Evolutionary conservation across 2,329 filamentous ascomycete genomes (phyloP).

Genomic region (Fonsecaea nubica): DNA sequence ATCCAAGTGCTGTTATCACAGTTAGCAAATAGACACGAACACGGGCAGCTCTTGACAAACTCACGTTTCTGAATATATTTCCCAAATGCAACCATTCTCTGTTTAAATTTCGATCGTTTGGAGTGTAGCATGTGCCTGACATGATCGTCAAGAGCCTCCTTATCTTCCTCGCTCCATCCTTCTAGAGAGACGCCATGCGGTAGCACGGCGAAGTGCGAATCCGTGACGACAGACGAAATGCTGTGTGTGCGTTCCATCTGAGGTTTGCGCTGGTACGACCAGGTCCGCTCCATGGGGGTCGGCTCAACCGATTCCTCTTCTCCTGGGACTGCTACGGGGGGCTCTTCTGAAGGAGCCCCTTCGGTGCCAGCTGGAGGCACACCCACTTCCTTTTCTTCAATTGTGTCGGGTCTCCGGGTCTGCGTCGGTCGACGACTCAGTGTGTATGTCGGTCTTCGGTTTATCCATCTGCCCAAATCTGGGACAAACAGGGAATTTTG

Average conservation of each 20-base stretch:
- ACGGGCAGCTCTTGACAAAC: conserved; percentile 41
- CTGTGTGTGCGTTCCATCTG: conserved; percentile 54
- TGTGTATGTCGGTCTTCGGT: conserved; percentile 79
- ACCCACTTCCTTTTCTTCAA: conserved; percentile 47
- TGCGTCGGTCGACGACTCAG: conserved; percentile 26
- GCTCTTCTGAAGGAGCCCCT: conserved; percentile 43
- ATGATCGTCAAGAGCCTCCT: conserved; percentile 79
- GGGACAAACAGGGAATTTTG: conserved; percentile 89
- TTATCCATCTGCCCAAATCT: conserved; percentile 75
- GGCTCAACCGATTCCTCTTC: conserved; percentile 17
- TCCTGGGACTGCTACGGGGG: conserved; percentile 34
- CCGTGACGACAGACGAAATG: conserved; percentile 71
- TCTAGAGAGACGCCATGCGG: conserved; percentile 75
- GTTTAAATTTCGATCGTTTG: conserved; percentile 77
- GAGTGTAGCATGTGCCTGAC: conserved; percentile 89
- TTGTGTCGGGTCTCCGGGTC: conserved; percentile 19
- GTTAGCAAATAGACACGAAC: conserved; percentile 10
- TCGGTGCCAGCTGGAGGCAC: conserved; percentile 52
- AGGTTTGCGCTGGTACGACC: conserved; percentile 35
- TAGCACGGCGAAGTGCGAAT: conserved; percentile 77
- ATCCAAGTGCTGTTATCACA: conserved; percentile 67
- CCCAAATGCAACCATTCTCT: conserved; percentile 77
- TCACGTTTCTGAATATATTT: conserved; percentile 76
- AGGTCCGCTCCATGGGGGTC: conserved; percentile 31
- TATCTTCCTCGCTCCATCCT: conserved; percentile 77